Conservation (phyloP, 257 asterid genomes). For the Solanum okadae region DNA sequence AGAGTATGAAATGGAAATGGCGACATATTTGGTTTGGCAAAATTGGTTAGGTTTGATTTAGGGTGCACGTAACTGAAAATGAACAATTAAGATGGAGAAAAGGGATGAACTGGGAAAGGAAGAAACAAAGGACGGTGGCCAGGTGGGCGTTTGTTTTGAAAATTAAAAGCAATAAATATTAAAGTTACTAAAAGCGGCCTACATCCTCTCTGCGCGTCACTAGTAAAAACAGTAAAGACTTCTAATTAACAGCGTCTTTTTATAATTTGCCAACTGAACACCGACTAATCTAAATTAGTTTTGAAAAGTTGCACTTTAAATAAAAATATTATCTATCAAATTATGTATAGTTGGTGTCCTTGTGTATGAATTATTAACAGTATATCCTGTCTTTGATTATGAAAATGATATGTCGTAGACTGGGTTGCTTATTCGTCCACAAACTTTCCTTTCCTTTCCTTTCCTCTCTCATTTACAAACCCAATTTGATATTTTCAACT, state of each 20-base stretch:
- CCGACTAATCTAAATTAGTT: not conserved
- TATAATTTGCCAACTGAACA: not conserved
- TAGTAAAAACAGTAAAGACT: not conserved
- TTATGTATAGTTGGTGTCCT: not conserved
- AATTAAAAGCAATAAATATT: not conserved
- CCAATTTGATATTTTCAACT: not conserved
- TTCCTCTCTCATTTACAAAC: not conserved
- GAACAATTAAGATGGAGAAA: not conserved
- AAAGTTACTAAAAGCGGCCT: not conserved
- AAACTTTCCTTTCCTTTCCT: not conserved
- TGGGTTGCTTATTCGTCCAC: not conserved
- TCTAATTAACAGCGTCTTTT: not conserved
- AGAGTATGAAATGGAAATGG: not conserved
- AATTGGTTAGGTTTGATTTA: not conserved
- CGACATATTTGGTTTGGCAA: not conserved
- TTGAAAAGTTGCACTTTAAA: not conserved
- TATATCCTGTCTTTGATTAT: not conserved
- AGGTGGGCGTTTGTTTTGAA: not conserved
- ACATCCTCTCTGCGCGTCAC: not conserved
- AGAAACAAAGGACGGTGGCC: not conserved
- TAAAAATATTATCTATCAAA: not conserved
- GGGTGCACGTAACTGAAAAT: not conserved
- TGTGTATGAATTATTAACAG: not conserved
- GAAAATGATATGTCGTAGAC: not conserved
- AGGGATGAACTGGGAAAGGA: not conserved